Conservation (phyloP, 495 filamentous ascomycete species). For the Penicillium argentinense region DNA sequence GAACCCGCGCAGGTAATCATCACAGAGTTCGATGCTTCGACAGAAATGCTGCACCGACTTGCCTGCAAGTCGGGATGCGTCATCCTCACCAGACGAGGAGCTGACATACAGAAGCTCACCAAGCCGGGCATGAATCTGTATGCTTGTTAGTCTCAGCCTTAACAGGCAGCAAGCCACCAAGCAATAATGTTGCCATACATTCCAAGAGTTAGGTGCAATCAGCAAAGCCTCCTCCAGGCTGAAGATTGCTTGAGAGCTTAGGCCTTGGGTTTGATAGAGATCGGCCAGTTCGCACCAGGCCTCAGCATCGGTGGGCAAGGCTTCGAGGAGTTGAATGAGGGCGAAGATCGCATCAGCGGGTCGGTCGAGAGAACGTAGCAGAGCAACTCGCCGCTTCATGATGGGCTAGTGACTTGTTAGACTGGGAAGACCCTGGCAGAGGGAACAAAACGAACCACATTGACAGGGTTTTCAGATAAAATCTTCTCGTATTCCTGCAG, state of each 20-base stretch:
- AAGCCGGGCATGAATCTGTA: conserved; percentile 79
- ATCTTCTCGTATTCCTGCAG: conserved; percentile 75
- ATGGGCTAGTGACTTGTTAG: conserved; percentile 59
- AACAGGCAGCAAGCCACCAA: neutral
- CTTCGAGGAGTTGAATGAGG: conserved; percentile 72
- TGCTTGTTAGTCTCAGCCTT: conserved; percentile 1
- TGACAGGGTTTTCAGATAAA: conserved; percentile 71
- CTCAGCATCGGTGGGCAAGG: conserved; percentile 87
- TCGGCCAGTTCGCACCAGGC: conserved; percentile 91
- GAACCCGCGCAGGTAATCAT: conserved; percentile 86
- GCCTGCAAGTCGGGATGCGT: conserved; percentile 51
- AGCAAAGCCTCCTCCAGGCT: conserved; percentile 88
- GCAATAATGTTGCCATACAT: conserved; percentile 54
- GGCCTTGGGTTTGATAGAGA: conserved; percentile 73
- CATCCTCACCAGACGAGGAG: conserved; percentile 48
- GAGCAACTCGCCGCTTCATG: conserved; percentile 78
- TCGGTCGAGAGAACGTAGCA: conserved; percentile 70
- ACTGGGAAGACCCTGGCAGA: neutral
- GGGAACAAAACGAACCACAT: conserved; percentile 59
- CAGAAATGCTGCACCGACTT: conserved; percentile 82
- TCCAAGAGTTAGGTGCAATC: conserved; percentile 92
- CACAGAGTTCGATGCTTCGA: conserved; percentile 88
- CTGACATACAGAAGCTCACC: conserved; percentile 80
- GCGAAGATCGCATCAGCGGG: conserved; percentile 70
- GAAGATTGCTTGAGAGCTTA: conserved; percentile 80